Evolutionary conservation across 2,329 filamentous ascomycete species (phyloP), one percentile per base, ranked within the genome.

Genomic region (Coniella lustricola): DNA sequence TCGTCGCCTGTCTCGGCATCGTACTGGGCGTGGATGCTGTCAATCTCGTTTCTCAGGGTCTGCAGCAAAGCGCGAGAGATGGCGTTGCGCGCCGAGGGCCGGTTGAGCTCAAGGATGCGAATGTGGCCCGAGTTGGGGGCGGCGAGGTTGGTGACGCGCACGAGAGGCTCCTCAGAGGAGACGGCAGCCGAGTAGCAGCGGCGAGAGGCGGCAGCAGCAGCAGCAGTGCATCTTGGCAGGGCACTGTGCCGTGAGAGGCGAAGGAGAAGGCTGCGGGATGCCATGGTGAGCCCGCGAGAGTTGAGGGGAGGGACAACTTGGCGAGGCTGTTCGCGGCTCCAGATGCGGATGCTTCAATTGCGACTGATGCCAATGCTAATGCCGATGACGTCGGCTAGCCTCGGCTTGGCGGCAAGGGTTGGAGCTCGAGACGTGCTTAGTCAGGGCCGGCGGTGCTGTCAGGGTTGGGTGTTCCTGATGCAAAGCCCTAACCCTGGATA

Each of bases 81-180:
- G 56, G 93, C 93, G 67, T 98, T 98, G 61, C 91, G 86, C 32
- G 90, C 85, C 8, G 78, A 67, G 0, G 90, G 90, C 3, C 90
- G 79, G 70, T 96, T 93, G 56, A 98, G 78, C 53, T 91, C 85
- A 49, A 97, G 81, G 55, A 97, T 77, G 51, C 89, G 84, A 67
- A 97, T 93, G 69, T 85, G 85, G 55, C 91, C 93, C 16, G 81
- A 81, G 61, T 84, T 80, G 0, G 89, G 83, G 3, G 90, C 87
- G 37, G 87, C 84, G 42, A 95, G 69, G 65, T 85, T 82, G 52
- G 81, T 84, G 56, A 87, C 77, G 61, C 84, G 82, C 67, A 95
- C 71, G 41, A 83, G 68, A 10, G 80, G 73, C 38, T 66, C 68
- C 4, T 64, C 46, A 32, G 64, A 50, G 14, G 74, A 65, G 29